These are phyloP conservation scores for Xylaria cubensis DNA, from an alignment of 495 filamentous ascomycete genomes.

Conservation along the genomic window DNA sequence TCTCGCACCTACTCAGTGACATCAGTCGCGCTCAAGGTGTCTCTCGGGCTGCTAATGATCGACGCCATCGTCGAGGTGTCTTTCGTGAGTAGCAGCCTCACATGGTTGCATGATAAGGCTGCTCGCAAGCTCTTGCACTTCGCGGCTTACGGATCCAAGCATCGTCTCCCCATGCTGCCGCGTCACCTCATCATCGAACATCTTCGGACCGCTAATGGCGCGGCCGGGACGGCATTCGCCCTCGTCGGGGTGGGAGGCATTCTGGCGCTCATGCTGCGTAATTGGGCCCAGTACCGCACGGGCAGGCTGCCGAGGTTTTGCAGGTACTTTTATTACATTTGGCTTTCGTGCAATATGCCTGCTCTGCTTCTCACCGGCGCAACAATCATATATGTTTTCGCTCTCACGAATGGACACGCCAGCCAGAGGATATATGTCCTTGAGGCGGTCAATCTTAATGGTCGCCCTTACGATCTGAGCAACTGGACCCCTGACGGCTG, in stretches of 20 bases:
- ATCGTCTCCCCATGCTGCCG: conserved; percentile 51
- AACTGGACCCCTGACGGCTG: conserved; percentile 64
- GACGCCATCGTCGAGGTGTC: conserved; percentile 53
- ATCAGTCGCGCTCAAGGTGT: conserved; percentile 8
- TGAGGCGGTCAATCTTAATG: conserved; percentile 44
- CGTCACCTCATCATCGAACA: conserved; percentile 51
- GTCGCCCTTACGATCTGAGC: conserved; percentile 49
- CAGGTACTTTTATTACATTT: conserved; percentile 45
- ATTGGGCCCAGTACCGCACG: conserved; percentile 35
- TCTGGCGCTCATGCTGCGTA: conserved; percentile 46
- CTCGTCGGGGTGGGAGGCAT: conserved; percentile 55
- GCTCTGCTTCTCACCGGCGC: conserved; percentile 53
- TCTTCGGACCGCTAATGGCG: conserved; percentile 58
- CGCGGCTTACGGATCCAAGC: conserved; percentile 36
- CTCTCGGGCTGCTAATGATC: conserved; percentile 46
- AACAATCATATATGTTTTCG: conserved; percentile 54
- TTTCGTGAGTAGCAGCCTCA: conserved; percentile 57
- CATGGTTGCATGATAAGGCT: conserved; percentile 51
- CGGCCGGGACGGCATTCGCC: conserved; percentile 57
- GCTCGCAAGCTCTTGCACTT: conserved; percentile 41
- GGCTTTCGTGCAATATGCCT: conserved; percentile 50
- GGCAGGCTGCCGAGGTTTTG: conserved; percentile 20
- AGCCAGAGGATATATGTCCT: conserved; percentile 49
- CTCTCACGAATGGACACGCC: conserved; percentile 49
- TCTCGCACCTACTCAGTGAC: conserved; percentile 1